Base-by-base conservation (phyloP, 495 filamentous ascomycete species). In the Tuber microsphaerosporum region DNA sequence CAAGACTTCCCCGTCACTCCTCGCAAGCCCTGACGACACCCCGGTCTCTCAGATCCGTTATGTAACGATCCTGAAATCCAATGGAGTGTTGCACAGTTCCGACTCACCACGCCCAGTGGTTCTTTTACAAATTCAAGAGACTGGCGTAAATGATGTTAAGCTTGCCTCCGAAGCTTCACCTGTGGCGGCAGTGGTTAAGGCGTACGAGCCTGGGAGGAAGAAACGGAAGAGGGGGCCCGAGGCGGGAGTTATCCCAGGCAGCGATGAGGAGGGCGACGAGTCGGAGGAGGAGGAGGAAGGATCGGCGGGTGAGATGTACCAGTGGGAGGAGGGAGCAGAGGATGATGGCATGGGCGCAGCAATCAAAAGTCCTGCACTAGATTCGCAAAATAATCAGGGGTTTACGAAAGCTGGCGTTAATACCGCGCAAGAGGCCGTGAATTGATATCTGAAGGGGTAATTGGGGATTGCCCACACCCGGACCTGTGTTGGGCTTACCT, bases 211-310 rank as follows among this genome's bases (percentile, higher is more conserved):
- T 1, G 42, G 37, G 20, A 31, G 19, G 14, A 72, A 68, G 20
- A 80, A 80, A 56, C 77, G 79, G 69, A 80, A 81, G 34, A 69
- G 71, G 6, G 79, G 78, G 16, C 22, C 80, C n/a, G 78, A 80
- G 41, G 48, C 61, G 20, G 79, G 78, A 6, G 69, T 74, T 14
- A 80, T 80, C 41, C 74, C 71, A 9, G 79, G 71, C 16, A 80
- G 79, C 19, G 79, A 80, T 34, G 79, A 80, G 12, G 79, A 80
- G 70, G 79, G 74, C 65, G 79, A 74, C 1, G 77, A 79, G 19
- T 76, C 69, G 20, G 74, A 77, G 76, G 76, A 69, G n/a, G 68
- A 70, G 9, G 22, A 78, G 43, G 72, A 78, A 44, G 69, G 69
- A 7, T 17, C 26, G 14, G 56, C 56, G 26, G 56, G 26, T 31